Evolutionary conservation across 441 rosid genomes (phyloP).

Genomic region (Croton laevigatus): DNA sequence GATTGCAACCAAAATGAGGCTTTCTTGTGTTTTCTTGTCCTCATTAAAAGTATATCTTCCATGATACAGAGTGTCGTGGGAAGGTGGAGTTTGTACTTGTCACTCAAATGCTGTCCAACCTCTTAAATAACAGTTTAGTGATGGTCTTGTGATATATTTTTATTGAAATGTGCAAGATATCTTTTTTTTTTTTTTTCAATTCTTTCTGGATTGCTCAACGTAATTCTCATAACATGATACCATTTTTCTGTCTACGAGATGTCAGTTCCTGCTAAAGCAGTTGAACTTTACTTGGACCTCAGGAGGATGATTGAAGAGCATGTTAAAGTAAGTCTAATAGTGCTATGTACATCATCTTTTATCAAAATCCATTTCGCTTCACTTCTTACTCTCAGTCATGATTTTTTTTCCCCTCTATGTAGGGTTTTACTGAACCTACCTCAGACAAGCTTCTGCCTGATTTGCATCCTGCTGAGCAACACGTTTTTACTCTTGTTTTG

Average conservation of each 20-base stretch:
- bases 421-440: constrained; percentile 92
- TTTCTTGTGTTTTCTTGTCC: too few species aligned
- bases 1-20: too few species aligned
- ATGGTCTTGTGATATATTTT: constrained; percentile 10
- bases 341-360: constrained; percentile 16
- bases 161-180: background rate
- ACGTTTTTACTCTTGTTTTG: constrained; percentile 86
- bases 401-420: constrained; percentile 12
- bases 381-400: background rate
- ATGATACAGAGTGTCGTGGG: too few species aligned
- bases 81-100: too few species aligned
- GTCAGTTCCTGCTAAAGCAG: constrained; percentile 73
- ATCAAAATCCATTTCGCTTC: background rate
- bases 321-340: constrained; percentile 48
- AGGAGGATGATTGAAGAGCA: constrained; percentile 76
- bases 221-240: background rate
- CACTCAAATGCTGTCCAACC: too few species aligned
- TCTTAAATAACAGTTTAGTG: background rate
- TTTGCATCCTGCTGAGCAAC: constrained; percentile 77
- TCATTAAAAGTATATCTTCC: too few species aligned
- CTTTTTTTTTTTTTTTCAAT: background rate
- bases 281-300: constrained; percentile 78
- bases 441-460: constrained; percentile 98
- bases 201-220: background rate
- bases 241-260: constrained; percentile 17